Evolutionary conservation across 2,329 filamentous ascomycete genomes (phyloP).

Genomic region (Alternaria solani): DNA sequence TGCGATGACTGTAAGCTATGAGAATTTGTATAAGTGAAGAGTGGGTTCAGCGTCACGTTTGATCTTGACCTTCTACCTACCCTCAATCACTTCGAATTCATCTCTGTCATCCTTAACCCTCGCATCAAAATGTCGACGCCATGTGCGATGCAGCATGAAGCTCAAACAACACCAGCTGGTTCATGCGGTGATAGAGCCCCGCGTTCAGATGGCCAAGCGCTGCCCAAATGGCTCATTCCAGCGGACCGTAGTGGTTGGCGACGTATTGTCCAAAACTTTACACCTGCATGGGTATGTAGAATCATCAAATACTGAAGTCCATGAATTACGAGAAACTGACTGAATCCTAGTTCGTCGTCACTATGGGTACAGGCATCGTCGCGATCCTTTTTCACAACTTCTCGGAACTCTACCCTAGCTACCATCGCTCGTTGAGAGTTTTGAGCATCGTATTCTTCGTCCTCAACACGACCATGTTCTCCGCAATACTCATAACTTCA

Average conservation of each 20-base stretch:
- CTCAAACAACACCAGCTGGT: background rate
- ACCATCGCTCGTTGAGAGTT: slow-evolving; percentile 58
- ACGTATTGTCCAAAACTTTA: slow-evolving; percentile 45
- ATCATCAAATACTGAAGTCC: background rate
- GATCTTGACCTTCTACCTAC: background rate
- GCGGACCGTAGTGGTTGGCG: slow-evolving; percentile 39
- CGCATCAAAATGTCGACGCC: background rate
- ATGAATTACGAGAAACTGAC: slow-evolving; percentile 1
- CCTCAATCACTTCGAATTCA: background rate
- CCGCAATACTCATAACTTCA: slow-evolving; percentile 62
- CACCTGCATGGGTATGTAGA: slow-evolving; percentile 43
- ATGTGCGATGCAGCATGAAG: background rate
- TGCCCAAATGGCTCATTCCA: slow-evolving; percentile 39
- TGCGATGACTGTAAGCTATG: background rate
- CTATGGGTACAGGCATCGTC: slow-evolving; percentile 40
- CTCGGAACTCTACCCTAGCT: slow-evolving; percentile 61
- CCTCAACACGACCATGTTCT: slow-evolving; percentile 66
- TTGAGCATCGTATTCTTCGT: slow-evolving; percentile 68
- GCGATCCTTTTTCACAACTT: slow-evolving; percentile 68
- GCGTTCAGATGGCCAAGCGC: background rate
- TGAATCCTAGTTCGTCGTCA: slow-evolving; percentile 27
- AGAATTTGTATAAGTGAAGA: background rate
- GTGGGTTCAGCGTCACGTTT: background rate
- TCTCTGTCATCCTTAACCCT: background rate
- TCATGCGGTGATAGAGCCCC: background rate